These are phyloP conservation scores for Lindgomyces ingoldianus DNA, from an alignment of 495 filamentous ascomycete species.

Conservation along the genomic window DNA sequence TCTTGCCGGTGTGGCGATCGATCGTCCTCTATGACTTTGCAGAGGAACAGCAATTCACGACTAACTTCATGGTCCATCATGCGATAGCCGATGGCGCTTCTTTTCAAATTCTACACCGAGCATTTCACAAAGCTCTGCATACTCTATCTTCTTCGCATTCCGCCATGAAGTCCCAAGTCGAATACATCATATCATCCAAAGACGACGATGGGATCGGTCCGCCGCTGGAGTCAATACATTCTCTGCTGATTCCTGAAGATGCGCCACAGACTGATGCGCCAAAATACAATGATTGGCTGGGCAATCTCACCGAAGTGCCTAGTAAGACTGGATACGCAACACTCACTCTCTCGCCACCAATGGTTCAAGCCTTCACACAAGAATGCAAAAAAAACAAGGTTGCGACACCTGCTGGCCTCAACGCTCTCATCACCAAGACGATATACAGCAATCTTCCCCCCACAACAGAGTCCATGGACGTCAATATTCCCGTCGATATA, in stretches of 20 bases:
- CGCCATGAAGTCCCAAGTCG: not conserved
- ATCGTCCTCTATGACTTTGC: not conserved
- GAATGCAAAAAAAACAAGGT: not conserved
- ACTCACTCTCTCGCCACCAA: not conserved
- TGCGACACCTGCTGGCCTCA: not conserved
- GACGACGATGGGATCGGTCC: not conserved
- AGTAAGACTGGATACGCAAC: not conserved
- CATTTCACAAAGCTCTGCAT: conserved; percentile 2
- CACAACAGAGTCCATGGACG: not conserved
- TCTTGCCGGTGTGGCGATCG: not conserved
- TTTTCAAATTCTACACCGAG: not conserved
- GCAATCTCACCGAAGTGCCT: not conserved
- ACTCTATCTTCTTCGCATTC: not conserved
- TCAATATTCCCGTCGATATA: not conserved
- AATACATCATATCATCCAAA: not conserved
- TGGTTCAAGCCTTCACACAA: not conserved
- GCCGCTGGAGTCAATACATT: not conserved
- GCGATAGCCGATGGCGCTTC: not conserved
- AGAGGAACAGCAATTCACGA: not conserved
- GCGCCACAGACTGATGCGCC: not conserved
- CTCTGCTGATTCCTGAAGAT: not conserved
- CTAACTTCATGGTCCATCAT: conserved; percentile 1
- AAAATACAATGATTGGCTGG: not conserved
- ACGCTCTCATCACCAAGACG: not conserved
- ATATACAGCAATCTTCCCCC: not conserved